A percentile compares a stretch with the other conserved stretches of the same genome.
These are phyloP conservation scores for Rhodomyrtus tomentosa DNA, from an alignment of 345 rosid genomes.

Conservation along the genomic window DNA sequence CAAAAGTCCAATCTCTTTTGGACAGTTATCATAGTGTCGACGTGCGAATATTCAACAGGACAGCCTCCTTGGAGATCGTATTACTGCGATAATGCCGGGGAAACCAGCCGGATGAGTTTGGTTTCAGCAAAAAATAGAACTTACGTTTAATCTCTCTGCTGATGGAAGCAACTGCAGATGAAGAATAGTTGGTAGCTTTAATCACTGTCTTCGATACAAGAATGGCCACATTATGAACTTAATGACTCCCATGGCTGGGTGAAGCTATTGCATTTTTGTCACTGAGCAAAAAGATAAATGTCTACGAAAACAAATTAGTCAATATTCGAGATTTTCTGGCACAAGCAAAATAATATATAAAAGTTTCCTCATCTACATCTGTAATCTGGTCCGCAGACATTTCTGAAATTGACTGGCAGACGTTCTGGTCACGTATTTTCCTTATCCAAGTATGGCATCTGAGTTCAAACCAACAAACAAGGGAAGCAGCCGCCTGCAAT, in stretches of 20 bases:
- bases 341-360: neutral
- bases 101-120: neutral
- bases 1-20: neutral
- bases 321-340: neutral
- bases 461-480: neutral
- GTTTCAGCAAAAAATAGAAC: neutral
- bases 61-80: neutral
- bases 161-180: neutral
- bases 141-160: neutral
- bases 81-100: neutral
- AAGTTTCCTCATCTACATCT: neutral
- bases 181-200: neutral
- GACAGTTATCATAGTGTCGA: neutral
- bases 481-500: neutral
- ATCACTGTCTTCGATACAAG: neutral
- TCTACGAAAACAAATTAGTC: neutral
- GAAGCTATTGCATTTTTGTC: neutral
- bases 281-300: neutral
- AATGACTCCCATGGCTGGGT: neutral
- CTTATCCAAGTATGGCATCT: neutral
- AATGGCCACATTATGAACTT: neutral
- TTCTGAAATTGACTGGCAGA: neutral
- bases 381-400: neutral
- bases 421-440: neutral
- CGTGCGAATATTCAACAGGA: neutral